Conservation (phyloP, 169 alveolate species). For the Cryptosporidium viatorum region DNA sequence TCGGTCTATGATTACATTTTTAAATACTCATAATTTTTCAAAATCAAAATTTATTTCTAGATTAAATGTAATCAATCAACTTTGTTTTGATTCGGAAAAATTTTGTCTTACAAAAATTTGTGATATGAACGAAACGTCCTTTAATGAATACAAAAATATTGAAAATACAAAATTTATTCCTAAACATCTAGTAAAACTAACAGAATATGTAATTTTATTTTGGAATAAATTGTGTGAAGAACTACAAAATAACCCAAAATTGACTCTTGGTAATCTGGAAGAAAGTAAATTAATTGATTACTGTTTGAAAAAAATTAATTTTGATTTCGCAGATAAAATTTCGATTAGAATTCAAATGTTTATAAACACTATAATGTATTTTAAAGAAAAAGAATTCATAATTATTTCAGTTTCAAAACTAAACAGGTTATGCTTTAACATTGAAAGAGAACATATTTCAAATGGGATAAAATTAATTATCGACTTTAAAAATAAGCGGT, state of each 20-base stretch:
- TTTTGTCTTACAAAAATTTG: neutral
- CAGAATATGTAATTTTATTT: conserved; percentile 31
- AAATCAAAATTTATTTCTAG: conserved; percentile 9
- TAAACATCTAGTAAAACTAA: conserved; percentile 13
- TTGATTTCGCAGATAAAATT: conserved; percentile 3
- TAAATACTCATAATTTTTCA: neutral
- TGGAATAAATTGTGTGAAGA: conserved; percentile 42
- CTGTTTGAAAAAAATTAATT: conserved; percentile 23
- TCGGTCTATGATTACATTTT: conserved; percentile 69
- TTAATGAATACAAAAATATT: neutral
- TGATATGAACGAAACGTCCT: neutral
- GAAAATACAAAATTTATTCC: conserved; percentile 10
- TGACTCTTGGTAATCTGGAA: neutral
- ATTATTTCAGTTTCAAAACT: conserved; percentile 9
- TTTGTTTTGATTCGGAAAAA: neutral
- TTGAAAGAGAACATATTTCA: conserved; percentile 75
- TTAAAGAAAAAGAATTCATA: conserved; percentile 24
- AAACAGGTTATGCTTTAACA: conserved; percentile 50
- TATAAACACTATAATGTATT: conserved; percentile 1
- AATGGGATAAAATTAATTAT: conserved; percentile 74
- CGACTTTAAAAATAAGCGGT: conserved; percentile 4
- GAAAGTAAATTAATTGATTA: neutral
- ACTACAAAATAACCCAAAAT: neutral
- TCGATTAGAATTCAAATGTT: neutral
- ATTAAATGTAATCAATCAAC: neutral